Evolutionary conservation across 495 filamentous ascomycete species (phyloP).

Genomic region (Penicillium macrosclerotiorum): DNA sequence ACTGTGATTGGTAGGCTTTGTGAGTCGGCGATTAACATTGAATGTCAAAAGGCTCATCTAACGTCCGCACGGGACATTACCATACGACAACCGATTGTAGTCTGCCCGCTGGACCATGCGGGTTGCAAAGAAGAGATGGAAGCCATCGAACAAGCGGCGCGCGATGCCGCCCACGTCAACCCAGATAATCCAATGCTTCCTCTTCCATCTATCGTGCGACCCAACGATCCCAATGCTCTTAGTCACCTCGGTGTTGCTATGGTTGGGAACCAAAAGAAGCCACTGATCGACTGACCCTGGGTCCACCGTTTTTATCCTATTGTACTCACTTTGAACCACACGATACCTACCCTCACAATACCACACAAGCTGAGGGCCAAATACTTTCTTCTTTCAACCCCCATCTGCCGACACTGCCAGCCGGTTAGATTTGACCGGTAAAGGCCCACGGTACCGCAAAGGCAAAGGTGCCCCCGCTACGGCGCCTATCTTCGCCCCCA

Average conservation of each 20-base stretch:
- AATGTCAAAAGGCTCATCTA: conserved; percentile 69
- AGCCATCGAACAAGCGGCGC: conserved; percentile 90
- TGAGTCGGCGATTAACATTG: conserved; percentile 2
- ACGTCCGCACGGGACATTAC: conserved; percentile 87
- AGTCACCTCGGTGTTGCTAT: conserved; percentile 77
- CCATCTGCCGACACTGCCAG: too few species aligned
- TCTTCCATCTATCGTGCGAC: conserved; percentile 73
- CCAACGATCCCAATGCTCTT: conserved; percentile 73
- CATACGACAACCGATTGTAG: conserved; percentile 90
- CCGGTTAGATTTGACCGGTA: too few species aligned
- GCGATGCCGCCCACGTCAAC: conserved; percentile 83
- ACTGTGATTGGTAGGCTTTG: too few species aligned
- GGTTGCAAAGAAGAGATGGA: conserved; percentile 98
- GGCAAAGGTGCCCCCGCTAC: background rate
- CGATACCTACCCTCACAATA: too few species aligned
- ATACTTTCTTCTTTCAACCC: too few species aligned
- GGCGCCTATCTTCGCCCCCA: background rate
- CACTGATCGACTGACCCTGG: conserved; percentile 88
- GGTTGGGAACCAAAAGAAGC: conserved; percentile 82
- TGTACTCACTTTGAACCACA: too few species aligned
- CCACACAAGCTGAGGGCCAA: too few species aligned
- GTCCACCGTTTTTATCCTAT: too few species aligned
- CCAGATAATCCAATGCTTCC: conserved; percentile 88
- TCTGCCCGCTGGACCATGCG: conserved; percentile 92
- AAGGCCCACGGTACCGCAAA: too few species aligned